Conservation (phyloP, 2,329 filamentous ascomycete genomes). For the Ascochyta pisi region DNA sequence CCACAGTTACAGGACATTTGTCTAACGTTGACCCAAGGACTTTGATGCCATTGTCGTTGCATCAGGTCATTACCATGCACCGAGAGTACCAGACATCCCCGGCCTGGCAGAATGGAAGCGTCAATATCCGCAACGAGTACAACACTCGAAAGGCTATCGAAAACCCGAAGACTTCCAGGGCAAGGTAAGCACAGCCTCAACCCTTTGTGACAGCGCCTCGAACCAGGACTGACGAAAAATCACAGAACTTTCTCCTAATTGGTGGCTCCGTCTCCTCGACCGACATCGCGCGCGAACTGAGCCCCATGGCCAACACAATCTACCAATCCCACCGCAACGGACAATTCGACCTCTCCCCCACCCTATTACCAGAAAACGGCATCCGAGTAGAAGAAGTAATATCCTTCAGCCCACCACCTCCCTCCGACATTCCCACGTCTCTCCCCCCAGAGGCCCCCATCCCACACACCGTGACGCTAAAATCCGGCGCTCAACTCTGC, state of each 20-base stretch:
- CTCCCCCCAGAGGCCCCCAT: conserved; percentile 48
- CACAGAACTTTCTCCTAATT: conserved; percentile 61
- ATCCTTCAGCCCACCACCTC: conserved; percentile 46
- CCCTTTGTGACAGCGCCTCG: neutral
- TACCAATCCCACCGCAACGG: conserved; percentile 67
- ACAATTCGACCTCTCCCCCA: conserved; percentile 63
- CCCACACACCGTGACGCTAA: conserved; percentile 60
- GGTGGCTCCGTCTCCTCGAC: conserved; percentile 63
- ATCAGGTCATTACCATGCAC: conserved; percentile 62
- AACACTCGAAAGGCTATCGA: conserved; percentile 62
- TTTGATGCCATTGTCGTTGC: conserved; percentile 63
- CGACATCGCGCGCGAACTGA: conserved; percentile 63
- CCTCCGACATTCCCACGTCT: neutral
- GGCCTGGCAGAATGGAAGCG: conserved; percentile 57
- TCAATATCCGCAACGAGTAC: conserved; percentile 53
- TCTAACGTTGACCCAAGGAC: conserved; percentile 22
- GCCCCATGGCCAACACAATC: conserved; percentile 52
- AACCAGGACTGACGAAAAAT: too few species aligned
- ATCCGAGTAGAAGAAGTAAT: conserved; percentile 61
- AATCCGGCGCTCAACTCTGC: conserved; percentile 59
- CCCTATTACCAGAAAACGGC: conserved; percentile 61
- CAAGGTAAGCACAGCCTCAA: conserved; percentile 52
- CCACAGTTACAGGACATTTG: rapidly evolving
- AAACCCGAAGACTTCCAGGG: conserved; percentile 57
- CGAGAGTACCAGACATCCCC: conserved; percentile 57